A percentile compares a stretch with the other conserved stretches of the same genome.
Conservation (phyloP, 2,329 filamentous ascomycete species). For the Gaeumannomyces tritici region DNA sequence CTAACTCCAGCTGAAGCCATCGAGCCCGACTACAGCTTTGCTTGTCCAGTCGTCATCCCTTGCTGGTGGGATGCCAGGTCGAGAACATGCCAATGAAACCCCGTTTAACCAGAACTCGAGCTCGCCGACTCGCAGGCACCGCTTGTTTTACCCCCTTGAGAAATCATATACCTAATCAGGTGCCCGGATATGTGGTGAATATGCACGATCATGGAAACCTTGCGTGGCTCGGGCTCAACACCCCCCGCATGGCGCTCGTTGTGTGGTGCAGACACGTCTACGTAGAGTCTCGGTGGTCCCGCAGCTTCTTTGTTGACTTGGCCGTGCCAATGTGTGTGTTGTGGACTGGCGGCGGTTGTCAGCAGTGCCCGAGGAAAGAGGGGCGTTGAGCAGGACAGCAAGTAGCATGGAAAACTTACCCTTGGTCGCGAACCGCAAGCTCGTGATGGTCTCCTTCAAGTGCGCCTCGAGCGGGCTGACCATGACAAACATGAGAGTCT, state of each 20-base stretch:
- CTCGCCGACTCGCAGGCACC: neutral
- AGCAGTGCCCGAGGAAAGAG: neutral
- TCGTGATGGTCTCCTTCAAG: slow-evolving; percentile 85
- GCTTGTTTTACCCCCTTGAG: neutral
- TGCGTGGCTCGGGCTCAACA: neutral
- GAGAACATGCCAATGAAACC: neutral
- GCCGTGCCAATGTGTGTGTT: slow-evolving; percentile 90
- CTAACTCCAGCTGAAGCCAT: neutral
- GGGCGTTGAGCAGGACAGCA: slow-evolving; percentile 15
- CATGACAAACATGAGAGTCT: slow-evolving; percentile 99
- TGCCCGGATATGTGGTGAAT: neutral
- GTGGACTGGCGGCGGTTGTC: slow-evolving; percentile 42
- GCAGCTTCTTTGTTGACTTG: slow-evolving; percentile 60
- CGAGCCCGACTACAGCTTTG: neutral
- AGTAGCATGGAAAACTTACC: slow-evolving; percentile 32
- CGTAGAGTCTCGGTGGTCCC: slow-evolving; percentile 22
- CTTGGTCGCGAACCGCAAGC: slow-evolving; percentile 92
- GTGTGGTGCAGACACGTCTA: neutral
- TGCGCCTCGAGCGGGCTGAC: slow-evolving; percentile 86
- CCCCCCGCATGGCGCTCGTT: neutral
- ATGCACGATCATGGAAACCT: neutral
- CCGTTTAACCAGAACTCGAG: neutral
- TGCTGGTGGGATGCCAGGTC: neutral
- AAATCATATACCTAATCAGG: neutral
- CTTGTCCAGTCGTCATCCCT: neutral